Conservation (phyloP, 2,329 filamentous ascomycete species). For the Aspergillus fructus region DNA sequence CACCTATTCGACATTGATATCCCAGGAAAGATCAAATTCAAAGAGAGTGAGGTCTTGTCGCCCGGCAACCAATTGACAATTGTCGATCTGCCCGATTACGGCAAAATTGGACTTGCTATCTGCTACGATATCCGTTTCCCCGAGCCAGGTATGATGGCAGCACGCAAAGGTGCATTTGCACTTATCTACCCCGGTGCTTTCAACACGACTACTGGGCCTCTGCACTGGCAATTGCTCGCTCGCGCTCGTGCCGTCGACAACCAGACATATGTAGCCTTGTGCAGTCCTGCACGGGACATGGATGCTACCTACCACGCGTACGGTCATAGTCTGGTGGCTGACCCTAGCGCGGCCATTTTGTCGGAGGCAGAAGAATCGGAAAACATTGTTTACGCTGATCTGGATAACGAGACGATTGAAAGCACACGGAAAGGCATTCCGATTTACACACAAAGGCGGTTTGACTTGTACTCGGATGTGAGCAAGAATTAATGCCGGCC, state of each 20-base stretch:
- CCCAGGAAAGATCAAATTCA: constrained; percentile 88
- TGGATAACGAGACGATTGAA: constrained; percentile 67
- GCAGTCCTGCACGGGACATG: constrained; percentile 83
- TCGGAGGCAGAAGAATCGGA: constrained; percentile 76
- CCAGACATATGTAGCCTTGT: constrained; percentile 89
- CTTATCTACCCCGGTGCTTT: constrained; percentile 96
- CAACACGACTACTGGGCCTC: constrained; percentile 85
- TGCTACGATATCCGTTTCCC: constrained; percentile 99
- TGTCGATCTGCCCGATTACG: constrained; percentile 83
- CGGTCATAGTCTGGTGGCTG: constrained; percentile 85
- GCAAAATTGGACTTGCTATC: constrained; percentile 82
- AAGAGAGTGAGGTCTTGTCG: constrained; percentile 83
- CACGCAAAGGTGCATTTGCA: constrained; percentile 80
- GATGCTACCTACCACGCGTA: constrained; percentile 79
- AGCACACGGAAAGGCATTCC: constrained; percentile 81
- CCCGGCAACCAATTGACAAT: constrained; percentile 84
- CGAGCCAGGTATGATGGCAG: constrained; percentile 85
- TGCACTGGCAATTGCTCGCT: constrained; percentile 87
- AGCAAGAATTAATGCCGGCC: constrained; percentile 42
- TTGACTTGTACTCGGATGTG: constrained; percentile 94
- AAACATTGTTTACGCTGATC: constrained; percentile 70
- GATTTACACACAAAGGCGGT: constrained; percentile 77
- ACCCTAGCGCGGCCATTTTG: constrained; percentile 83
- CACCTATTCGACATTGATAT: constrained; percentile 99
- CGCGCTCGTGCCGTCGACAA: constrained; percentile 87